Evolutionary conservation across 768 basidiomycete species (phyloP).

Genomic region (Hydnomerulius pinastri): DNA sequence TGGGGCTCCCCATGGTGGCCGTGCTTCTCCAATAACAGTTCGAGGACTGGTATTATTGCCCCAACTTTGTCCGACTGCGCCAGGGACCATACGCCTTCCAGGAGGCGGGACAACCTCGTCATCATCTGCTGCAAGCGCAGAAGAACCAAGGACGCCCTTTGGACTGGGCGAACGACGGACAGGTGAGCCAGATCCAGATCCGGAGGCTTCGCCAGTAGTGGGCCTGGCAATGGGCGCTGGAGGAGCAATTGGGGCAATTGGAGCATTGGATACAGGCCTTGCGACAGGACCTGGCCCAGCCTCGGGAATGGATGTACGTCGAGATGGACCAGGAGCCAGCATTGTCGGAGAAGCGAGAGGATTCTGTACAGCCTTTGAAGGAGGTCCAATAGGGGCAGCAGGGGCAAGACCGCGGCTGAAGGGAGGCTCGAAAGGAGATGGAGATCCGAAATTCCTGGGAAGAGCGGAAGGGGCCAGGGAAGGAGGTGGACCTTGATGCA

Average conservation of each 20-base stretch:
- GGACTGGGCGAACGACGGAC: slow-evolving; percentile 52
- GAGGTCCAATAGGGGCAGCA: slow-evolving; percentile 58
- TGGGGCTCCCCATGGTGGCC: slow-evolving; percentile 50
- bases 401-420: slow-evolving; percentile 44
- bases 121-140: slow-evolving; percentile 75
- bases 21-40: slow-evolving; percentile 38
- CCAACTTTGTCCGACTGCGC: slow-evolving; percentile 52
- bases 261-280: slow-evolving; percentile 37
- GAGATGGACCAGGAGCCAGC: slow-evolving; percentile 49
- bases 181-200: slow-evolving; percentile 65
- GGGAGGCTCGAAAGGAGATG: slow-evolving; percentile 54
- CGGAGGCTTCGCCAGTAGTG: slow-evolving; percentile 39
- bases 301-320: slow-evolving; percentile 46
- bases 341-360: slow-evolving; percentile 38
- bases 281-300: slow-evolving; percentile 61
- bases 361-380: slow-evolving; percentile 40
- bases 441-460: slow-evolving; percentile 52
- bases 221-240: slow-evolving; percentile 66
- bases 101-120: slow-evolving; percentile 71
- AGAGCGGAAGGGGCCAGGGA: slow-evolving; percentile 56
- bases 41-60: slow-evolving; percentile 47
- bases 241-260: slow-evolving; percentile 58
- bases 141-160: slow-evolving; percentile 74
- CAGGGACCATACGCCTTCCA: slow-evolving; percentile 42
- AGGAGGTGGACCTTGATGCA: slow-evolving; percentile 45